Evolutionary conservation across 106 monocot genomes (phyloP).

Genomic region (Posidonia australis): DNA sequence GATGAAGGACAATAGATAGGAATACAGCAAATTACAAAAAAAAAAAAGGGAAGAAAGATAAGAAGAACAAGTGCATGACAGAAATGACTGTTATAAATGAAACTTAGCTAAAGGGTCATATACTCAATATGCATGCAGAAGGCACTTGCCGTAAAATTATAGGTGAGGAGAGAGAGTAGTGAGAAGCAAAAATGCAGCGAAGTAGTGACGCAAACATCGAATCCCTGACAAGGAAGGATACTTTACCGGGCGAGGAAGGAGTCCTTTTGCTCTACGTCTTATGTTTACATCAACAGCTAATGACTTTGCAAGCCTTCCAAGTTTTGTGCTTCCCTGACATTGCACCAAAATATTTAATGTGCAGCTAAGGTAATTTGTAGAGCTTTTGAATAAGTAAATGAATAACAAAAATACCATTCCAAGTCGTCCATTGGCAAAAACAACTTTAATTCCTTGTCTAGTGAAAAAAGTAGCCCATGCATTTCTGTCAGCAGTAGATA

Average conservation of each 20-base stretch:
- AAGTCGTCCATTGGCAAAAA: slow-evolving; percentile 86
- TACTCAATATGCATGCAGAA: too few species aligned
- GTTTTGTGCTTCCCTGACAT: slow-evolving; percentile 76
- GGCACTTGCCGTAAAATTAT: too few species aligned
- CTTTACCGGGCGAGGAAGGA: slow-evolving; percentile 90
- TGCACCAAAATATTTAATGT: neutral
- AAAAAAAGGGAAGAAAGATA: too few species aligned
- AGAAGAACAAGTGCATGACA: too few species aligned
- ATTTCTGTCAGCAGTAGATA: slow-evolving; percentile 80
- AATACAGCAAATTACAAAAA: too few species aligned
- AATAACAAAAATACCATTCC: slow-evolving; percentile 54
- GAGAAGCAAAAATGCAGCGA: too few species aligned
- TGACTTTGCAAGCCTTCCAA: slow-evolving; percentile 87
- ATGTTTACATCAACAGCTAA: slow-evolving; percentile 69
- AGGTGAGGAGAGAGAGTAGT: too few species aligned
- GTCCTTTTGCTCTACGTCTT: slow-evolving; percentile 80
- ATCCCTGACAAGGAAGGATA: neutral
- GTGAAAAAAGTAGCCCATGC: slow-evolving; percentile 88
- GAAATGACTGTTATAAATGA: too few species aligned
- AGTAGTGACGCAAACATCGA: too few species aligned
- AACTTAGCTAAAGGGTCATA: too few species aligned
- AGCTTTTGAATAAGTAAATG: neutral
- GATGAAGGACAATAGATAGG: too few species aligned
- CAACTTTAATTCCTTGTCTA: slow-evolving; percentile 73
- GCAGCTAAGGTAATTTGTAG: neutral